Conservation (phyloP, 441 rosid species). For the Cnidoscolus chayamansa region DNA sequence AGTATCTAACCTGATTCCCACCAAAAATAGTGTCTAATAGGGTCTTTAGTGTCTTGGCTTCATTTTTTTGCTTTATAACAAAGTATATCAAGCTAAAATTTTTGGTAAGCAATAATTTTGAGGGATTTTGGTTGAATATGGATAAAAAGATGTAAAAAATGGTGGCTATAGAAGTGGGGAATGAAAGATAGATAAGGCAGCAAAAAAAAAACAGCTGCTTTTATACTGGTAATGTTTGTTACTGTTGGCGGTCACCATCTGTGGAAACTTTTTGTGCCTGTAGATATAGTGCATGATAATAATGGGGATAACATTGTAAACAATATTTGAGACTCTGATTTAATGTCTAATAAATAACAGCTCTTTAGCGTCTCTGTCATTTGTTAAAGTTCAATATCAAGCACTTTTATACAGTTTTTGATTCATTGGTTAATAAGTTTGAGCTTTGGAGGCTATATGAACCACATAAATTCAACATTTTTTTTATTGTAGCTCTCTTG, state of each 20-base stretch:
- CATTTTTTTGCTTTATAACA: neutral
- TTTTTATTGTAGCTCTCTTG: neutral
- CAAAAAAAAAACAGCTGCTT: too few species aligned
- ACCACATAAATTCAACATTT: neutral
- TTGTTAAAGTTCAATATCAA: neutral
- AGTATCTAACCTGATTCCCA: neutral
- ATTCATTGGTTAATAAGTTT: neutral
- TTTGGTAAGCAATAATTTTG: neutral
- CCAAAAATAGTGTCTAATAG: neutral
- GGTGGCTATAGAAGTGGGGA: neutral
- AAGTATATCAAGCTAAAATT: neutral
- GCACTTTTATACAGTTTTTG: neutral
- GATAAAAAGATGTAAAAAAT: too few species aligned
- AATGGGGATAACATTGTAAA: too few species aligned
- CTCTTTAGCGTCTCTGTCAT: neutral
- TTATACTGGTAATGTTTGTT: too few species aligned
- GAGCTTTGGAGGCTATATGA: conserved; percentile 6
- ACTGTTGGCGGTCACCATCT: too few species aligned
- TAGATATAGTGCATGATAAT: too few species aligned
- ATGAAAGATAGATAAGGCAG: neutral
- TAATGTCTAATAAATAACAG: neutral
- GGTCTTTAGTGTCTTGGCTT: neutral
- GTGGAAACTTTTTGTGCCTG: too few species aligned
- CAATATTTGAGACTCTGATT: neutral
- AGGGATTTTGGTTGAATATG: neutral